Conservation (phyloP, 495 filamentous ascomycete species). For the Podospora didyma region DNA sequence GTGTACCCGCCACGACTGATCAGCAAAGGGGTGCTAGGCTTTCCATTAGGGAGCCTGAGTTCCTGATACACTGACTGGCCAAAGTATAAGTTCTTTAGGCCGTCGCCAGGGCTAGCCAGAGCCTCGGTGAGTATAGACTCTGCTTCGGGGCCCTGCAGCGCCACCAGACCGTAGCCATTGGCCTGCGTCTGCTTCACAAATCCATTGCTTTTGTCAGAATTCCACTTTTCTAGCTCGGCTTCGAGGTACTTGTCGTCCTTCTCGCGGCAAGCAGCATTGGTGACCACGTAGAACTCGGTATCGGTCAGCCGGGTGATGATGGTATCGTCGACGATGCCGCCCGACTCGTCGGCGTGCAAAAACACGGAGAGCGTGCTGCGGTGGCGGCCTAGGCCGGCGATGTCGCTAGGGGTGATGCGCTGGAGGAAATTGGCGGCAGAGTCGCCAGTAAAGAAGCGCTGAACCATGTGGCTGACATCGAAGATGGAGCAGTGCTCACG, state of each 20-base stretch:
- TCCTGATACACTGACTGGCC: conserved; percentile 60
- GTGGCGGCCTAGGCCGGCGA: conserved; percentile 42
- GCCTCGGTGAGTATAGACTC: conserved; percentile 56
- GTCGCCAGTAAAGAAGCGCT: conserved; percentile 66
- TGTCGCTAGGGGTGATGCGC: conserved; percentile 69
- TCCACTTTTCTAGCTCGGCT: conserved; percentile 57
- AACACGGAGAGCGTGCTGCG: conserved; percentile 77
- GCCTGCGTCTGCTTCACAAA: conserved; percentile 52
- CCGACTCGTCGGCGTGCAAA: conserved; percentile 64
- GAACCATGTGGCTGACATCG: conserved; percentile 78
- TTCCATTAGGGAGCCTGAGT: conserved; percentile 35
- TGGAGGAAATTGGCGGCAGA: conserved; percentile 74
- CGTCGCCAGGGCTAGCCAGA: conserved; percentile 44
- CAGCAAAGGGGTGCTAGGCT: conserved; percentile 54
- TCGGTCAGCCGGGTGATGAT: conserved; percentile 73
- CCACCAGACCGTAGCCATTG: conserved; percentile 73
- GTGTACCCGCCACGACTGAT: conserved; percentile 91
- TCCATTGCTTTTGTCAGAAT: conserved; percentile 54
- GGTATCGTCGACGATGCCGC: conserved; percentile 91
- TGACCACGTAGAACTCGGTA: conserved; percentile 80
- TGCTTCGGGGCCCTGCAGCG: conserved; percentile 81
- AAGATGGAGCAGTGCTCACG: conserved; percentile 83
- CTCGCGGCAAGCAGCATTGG: conserved; percentile 86
- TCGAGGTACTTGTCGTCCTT: conserved; percentile 78
- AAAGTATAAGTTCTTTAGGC: conserved; percentile 73